These are phyloP conservation scores for Tulasnella sp. DNA, from an alignment of 768 basidiomycete species.

Conservation along the genomic window DNA sequence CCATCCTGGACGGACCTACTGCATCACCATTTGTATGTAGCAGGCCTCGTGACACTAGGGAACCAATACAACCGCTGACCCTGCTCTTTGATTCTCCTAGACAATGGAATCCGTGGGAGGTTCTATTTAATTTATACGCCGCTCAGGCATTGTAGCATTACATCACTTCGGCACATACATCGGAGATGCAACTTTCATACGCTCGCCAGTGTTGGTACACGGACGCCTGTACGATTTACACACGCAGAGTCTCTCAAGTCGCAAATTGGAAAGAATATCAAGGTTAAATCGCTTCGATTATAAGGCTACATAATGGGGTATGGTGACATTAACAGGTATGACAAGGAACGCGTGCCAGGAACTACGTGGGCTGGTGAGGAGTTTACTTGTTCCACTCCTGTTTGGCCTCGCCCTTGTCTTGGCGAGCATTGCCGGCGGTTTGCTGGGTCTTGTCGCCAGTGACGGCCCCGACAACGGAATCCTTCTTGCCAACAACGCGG, in stretches of 20 bases:
- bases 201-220: no score
- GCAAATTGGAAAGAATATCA: background rate
- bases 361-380: no score
- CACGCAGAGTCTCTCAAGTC: no score
- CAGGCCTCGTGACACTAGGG: background rate
- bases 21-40: constrained; percentile 81
- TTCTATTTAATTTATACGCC: background rate
- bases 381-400: constrained; percentile 15
- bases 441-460: constrained; percentile 60
- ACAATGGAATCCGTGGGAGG: constrained; percentile 40
- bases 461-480: constrained; percentile 58
- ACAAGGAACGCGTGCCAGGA: no score
- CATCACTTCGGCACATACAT: background rate
- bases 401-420: constrained; percentile 18
- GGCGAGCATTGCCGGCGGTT: constrained; percentile 40
- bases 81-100: constrained; percentile 23
- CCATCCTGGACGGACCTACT: constrained; percentile 85
- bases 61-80: background rate
- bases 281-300: background rate
- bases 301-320: constrained; percentile 10
- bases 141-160: background rate
- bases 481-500: constrained; percentile 55
- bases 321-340: no score
- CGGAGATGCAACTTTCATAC: background rate
- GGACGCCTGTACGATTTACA: no score